Percentiles rank a stretch among this genome's conserved stretches.
Evolutionary conservation across 2,329 filamentous ascomycete species (phyloP).

Genomic region (Xylaria polymorpha): DNA sequence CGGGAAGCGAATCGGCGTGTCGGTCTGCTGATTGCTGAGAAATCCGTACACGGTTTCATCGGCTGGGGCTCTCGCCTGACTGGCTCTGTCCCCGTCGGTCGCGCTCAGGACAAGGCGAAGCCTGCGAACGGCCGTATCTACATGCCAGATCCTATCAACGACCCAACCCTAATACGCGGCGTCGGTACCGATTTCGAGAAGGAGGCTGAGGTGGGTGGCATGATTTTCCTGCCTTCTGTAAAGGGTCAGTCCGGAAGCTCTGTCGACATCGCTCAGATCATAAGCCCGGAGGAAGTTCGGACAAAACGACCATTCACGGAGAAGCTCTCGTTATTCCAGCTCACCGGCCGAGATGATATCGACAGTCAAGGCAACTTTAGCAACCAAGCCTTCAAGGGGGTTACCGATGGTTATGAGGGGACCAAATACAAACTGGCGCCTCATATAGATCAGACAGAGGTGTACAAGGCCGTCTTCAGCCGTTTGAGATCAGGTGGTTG

Average conservation of each 20-base stretch:
- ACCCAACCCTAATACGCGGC: constrained; percentile 83
- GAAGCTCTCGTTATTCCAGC: constrained; percentile 77
- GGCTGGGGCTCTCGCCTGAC: constrained; percentile 86
- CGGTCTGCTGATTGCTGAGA: constrained; percentile 92
- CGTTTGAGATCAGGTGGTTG: constrained; percentile 85
- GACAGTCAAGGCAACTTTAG: constrained; percentile 73
- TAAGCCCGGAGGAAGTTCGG: constrained; percentile 81
- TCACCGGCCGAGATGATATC: constrained; percentile 83
- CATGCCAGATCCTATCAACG: constrained; percentile 85
- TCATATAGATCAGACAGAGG: constrained; percentile 91
- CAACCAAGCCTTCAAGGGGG: constrained; percentile 64
- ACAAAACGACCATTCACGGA: constrained; percentile 90
- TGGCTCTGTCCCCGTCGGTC: constrained; percentile 91
- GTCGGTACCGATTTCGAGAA: constrained; percentile 85
- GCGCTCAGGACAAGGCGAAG: constrained; percentile 89
- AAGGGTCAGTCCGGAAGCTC: constrained; percentile 82
- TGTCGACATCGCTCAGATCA: constrained; percentile 84
- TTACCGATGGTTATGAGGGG: constrained; percentile 74
- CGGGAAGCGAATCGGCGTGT: constrained; percentile 89
- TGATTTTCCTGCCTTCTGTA: constrained; percentile 86
- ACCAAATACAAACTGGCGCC: constrained; percentile 89
- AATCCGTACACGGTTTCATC: constrained; percentile 94
- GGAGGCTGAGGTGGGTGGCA: constrained; percentile 80
- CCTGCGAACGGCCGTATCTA: constrained; percentile 83
- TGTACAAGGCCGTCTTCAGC: constrained; percentile 93